Conservation (phyloP, 164 flowering plant species). For the Hamamelis virginiana region DNA sequence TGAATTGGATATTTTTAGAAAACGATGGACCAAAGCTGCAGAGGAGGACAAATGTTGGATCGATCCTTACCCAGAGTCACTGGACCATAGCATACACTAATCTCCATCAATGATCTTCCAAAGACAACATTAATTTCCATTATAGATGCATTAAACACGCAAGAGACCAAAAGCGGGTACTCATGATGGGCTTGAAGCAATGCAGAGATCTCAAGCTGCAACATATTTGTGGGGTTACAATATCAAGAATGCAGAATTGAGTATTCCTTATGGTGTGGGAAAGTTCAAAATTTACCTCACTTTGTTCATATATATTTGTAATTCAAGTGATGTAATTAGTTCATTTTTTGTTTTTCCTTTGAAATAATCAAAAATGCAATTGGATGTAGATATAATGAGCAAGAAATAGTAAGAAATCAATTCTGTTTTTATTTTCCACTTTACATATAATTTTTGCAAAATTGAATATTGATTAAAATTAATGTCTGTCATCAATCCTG, state of each 20-base stretch:
- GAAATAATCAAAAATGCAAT: background rate
- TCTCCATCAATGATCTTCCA: too few species aligned
- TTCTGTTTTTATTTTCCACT: too few species aligned
- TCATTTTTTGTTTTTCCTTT: background rate
- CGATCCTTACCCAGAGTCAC: slow-evolving; percentile 38
- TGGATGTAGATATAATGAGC: background rate
- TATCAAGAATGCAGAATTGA: background rate
- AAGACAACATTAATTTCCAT: too few species aligned
- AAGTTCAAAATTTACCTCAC: background rate
- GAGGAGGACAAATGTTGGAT: slow-evolving; percentile 45
- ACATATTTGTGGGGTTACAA: background rate
- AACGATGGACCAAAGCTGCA: slow-evolving; percentile 46
- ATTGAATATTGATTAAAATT: too few species aligned
- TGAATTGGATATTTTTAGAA: slow-evolving; percentile 41
- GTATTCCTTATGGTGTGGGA: background rate
- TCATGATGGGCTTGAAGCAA: background rate
- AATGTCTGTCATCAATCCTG: too few species aligned
- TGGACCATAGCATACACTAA: background rate
- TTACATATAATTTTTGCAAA: too few species aligned
- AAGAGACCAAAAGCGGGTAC: background rate
- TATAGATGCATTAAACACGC: background rate
- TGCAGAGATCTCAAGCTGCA: background rate
- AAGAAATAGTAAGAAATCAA: background rate
- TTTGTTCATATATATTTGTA: background rate
- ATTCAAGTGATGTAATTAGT: background rate